Base-by-base conservation (phyloP, 331 rosid species). In the Ulmus americana region DNA sequence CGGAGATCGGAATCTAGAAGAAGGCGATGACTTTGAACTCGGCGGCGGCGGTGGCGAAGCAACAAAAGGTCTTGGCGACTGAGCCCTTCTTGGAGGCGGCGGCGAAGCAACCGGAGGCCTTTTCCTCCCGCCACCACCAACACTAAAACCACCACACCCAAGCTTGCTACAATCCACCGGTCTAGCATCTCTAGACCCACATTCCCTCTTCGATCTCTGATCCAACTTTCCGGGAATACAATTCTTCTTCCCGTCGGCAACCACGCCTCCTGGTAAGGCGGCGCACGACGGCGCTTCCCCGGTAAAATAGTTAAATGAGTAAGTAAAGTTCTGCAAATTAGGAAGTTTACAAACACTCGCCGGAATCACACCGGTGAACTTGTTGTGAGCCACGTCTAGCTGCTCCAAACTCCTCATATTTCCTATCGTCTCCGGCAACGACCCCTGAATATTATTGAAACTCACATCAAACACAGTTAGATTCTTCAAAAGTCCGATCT, bases 251-350 rank as follows among this genome's bases (percentile, higher is more conserved):
- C 76, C 81, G 47, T 76, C 70, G 6, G 43, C 3, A 2, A 28
- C 35, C 35, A 28, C 35, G 22, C 22, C 22, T 28, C 35, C 35
- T 28, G 11, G n/a, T 5, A 45, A 9, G 11, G 76, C 45, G 5
- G 55, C 45, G 41, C 81, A 79, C 40, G 52, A 28, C 4, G 84
- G 78, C 42, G 81, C 67, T 53, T 76, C 81, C 0, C 84, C 78
- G 8, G 70, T 75, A 67, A 80, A 80, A 60, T 75, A 76, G 75
- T 80, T 80, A 46, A 75, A 80, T 6, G 84, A 80, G 54, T 67
- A 80, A 3, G 81, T 80, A 39, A 80, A 80, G 70, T 80, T 80
- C 9, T 63, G 69, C 59, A 80, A 53, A 1, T 44, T 67, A 0
- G 81, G 81, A 22, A 80, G 65, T 51, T 64, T 50, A 45, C 84